Percentiles rank a stretch among this genome's conserved stretches.
phyloP scores from a whole-genome alignment of 2,329 filamentous ascomycete genomes.

The Neofusicoccum sp. region DNA sequence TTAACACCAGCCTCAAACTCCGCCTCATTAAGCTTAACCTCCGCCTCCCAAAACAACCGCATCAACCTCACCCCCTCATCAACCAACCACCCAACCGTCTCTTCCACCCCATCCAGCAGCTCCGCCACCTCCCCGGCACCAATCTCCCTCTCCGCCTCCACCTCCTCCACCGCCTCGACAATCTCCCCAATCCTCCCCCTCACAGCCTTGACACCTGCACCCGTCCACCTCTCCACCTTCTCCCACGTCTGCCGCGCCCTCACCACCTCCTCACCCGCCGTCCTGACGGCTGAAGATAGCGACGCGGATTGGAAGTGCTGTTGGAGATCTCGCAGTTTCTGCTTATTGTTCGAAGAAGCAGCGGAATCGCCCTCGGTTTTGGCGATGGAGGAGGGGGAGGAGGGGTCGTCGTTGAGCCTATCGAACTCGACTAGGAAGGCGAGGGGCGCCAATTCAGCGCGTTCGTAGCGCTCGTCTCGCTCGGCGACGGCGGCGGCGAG shows the following conservation, averaged over 20 bases:
- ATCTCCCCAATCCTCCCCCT: slow-evolving; percentile 34
- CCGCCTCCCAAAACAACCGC: background rate
- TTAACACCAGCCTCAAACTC: background rate
- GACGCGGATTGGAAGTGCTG: slow-evolving; percentile 42
- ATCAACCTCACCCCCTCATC: background rate
- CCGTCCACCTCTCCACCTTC: slow-evolving; percentile 41
- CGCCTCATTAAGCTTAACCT: slow-evolving; percentile 12
- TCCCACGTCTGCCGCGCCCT: slow-evolving; percentile 37
- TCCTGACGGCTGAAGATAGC: slow-evolving; percentile 39
- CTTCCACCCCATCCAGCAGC: background rate
- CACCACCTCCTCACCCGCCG: slow-evolving; percentile 34
- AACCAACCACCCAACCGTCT: background rate
- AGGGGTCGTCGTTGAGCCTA: slow-evolving; percentile 46
- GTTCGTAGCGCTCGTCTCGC: slow-evolving; percentile 58
- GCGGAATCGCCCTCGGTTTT: slow-evolving; percentile 38
- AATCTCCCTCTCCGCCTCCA: slow-evolving; percentile 24
- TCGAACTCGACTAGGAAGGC: slow-evolving; percentile 58
- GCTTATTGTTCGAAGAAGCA: background rate
- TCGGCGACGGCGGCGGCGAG: slow-evolving; percentile 55
- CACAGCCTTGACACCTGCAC: slow-evolving; percentile 1
- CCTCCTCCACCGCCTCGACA: slow-evolving; percentile 41
- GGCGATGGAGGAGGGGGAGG: background rate
- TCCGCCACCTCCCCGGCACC: background rate
- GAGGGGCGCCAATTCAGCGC: slow-evolving; percentile 55
- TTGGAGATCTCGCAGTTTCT: slow-evolving; percentile 35